A percentile compares a stretch with the other conserved stretches of the same genome.
These are phyloP conservation scores for Phytopythium cucurbitacearum DNA, from an alignment of 352 stramenopile genomes.

Conservation along the genomic window DNA sequence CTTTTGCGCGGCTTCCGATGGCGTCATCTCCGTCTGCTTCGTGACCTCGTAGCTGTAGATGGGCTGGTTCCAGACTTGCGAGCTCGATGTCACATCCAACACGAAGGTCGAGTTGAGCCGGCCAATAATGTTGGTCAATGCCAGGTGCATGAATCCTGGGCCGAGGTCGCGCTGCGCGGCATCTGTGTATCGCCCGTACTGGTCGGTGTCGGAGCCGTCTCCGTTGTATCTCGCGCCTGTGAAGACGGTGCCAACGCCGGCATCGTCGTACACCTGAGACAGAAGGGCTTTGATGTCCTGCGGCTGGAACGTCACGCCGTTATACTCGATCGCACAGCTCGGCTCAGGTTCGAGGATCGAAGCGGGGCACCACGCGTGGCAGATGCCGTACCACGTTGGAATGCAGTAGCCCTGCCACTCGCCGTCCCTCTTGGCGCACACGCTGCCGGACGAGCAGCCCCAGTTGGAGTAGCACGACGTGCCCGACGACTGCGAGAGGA, in stretches of 20 bases:
- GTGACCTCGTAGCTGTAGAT: constrained; percentile 38
- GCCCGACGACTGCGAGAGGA: constrained; percentile 22
- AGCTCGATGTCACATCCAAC: constrained; percentile 25
- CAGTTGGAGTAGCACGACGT: constrained; percentile 24
- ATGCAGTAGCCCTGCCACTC: constrained; percentile 39
- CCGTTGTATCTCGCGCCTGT: constrained; percentile 34
- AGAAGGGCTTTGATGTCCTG: constrained; percentile 51
- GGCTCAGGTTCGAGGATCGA: constrained; percentile 38
- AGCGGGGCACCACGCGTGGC: constrained; percentile 39
- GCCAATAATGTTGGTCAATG: constrained; percentile 41
- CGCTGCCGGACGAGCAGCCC: constrained; percentile 24
- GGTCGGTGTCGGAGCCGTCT: constrained; percentile 17
- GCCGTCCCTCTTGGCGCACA: constrained; percentile 24
- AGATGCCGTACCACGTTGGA: constrained; percentile 42
- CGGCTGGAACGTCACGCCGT: constrained; percentile 40
- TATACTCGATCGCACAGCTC: constrained; percentile 33
- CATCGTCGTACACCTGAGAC: constrained; percentile 32
- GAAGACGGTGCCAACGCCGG: constrained; percentile 33
- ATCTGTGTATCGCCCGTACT: constrained; percentile 41
- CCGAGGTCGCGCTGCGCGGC: constrained; percentile 40
- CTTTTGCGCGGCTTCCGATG: constrained; percentile 23
- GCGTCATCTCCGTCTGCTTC: constrained; percentile 25
- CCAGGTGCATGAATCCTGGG: constrained; percentile 46
- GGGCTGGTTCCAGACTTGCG: constrained; percentile 62
- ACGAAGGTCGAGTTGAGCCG: constrained; percentile 34